These are phyloP conservation scores for Coemansia sp. DNA, from an alignment of 192 early-diverging fungal species.

Conservation along the genomic window DNA sequence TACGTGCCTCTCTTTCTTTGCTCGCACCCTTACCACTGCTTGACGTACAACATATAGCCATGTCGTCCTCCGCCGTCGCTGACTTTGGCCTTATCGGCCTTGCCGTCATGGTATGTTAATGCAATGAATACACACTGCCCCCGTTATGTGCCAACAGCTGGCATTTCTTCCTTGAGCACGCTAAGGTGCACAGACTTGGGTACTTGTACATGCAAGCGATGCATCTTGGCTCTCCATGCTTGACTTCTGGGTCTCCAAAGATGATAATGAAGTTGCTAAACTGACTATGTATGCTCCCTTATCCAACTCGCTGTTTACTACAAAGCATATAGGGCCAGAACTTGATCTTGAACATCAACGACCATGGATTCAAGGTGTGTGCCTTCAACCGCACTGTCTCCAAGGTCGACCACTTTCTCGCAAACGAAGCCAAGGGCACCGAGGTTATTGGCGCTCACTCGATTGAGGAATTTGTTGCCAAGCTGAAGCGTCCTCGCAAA, in stretches of 20 bases:
- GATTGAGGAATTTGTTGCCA: constrained; percentile 90
- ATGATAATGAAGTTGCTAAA: neutral
- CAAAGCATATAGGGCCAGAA: constrained; percentile 84
- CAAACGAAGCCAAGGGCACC: constrained; percentile 97
- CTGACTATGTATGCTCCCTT: neutral
- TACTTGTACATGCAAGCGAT: neutral
- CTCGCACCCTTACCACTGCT: neutral
- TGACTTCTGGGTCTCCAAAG: neutral
- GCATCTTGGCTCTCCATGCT: neutral
- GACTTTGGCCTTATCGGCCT: constrained; percentile 99
- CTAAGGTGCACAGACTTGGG: neutral
- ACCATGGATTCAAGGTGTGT: constrained; percentile 92
- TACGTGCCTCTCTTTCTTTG: too few species aligned
- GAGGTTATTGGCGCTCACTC: constrained; percentile 93
- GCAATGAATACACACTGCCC: neutral
- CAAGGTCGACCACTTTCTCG: constrained; percentile 95
- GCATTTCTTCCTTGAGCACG: neutral
- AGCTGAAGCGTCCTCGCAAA: constrained; percentile 95
- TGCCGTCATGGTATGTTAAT: constrained; percentile 93
- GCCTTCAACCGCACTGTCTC: constrained; percentile 95
- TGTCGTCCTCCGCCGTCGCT: constrained; percentile 59
- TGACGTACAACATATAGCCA: constrained; percentile 6
- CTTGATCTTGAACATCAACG: constrained; percentile 98
- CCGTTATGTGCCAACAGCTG: neutral
- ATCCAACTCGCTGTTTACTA: neutral